Evolutionary conservation across 768 basidiomycete genomes (phyloP).

Genomic region (Glaciozyma martinii): DNA sequence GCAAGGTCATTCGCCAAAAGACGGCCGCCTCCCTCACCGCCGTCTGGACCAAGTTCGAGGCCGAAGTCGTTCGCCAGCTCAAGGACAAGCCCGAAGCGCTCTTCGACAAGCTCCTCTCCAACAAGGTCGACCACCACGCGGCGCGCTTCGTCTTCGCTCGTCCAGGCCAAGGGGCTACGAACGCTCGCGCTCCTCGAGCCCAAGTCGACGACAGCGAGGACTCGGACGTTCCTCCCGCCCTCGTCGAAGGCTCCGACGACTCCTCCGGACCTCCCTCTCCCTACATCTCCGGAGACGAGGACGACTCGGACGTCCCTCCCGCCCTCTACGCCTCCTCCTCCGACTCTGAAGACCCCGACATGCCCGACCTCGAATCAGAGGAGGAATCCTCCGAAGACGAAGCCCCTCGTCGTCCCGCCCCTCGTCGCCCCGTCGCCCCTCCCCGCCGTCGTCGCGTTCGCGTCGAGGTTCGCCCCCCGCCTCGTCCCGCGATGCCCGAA

Average conservation of each 20-base stretch:
- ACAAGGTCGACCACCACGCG: neutral
- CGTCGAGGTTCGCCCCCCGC: neutral
- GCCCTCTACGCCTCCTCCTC: neutral
- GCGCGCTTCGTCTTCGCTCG: neutral
- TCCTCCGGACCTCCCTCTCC: neutral
- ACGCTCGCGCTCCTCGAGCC: neutral
- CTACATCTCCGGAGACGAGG: constrained; percentile 4
- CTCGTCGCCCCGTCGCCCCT: neutral
- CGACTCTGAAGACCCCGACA: neutral
- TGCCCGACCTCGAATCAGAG: neutral
- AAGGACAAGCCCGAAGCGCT: constrained; percentile 1
- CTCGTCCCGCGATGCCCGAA: neutral
- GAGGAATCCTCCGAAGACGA: neutral
- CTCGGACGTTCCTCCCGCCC: neutral
- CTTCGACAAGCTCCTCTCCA: constrained; percentile 8
- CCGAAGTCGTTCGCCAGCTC: neutral
- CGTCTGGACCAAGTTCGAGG: constrained; percentile 12
- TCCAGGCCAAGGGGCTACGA: neutral
- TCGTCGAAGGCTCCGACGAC: neutral
- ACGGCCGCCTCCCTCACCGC: neutral
- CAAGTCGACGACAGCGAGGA: neutral
- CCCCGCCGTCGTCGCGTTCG: neutral
- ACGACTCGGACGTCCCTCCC: constrained; percentile 3
- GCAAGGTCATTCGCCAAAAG: neutral
- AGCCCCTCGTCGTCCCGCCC: neutral